phyloP scores from a whole-genome alignment of 1,284 basidiomycete species.

The Moniliella sp. region DNA sequence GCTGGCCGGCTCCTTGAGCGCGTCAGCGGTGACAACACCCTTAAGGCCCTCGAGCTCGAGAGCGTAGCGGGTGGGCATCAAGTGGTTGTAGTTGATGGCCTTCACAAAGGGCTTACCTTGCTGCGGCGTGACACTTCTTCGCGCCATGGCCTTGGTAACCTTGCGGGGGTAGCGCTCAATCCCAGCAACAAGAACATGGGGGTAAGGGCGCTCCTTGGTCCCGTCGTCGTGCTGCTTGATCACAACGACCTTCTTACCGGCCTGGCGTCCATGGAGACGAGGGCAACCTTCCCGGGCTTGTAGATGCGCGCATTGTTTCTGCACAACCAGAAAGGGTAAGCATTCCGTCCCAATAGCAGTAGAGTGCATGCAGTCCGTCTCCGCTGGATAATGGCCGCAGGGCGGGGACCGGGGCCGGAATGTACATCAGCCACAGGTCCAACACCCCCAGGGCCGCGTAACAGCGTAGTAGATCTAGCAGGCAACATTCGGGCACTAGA shows the following conservation, averaged over 20 bases:
- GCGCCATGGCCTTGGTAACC: constrained; percentile 30
- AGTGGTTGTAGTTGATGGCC: constrained; percentile 35
- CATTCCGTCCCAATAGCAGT: too few species aligned
- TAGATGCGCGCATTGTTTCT: too few species aligned
- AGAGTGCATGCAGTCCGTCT: too few species aligned
- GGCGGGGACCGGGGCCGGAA: too few species aligned
- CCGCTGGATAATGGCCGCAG: too few species aligned
- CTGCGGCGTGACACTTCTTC: constrained; percentile 32
- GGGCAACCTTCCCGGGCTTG: constrained; percentile 71
- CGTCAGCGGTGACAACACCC: constrained; percentile 26
- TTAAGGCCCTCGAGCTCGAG: constrained; percentile 34
- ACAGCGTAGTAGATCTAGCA: too few species aligned
- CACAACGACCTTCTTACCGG: constrained; percentile 34
- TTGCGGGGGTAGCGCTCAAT: constrained; percentile 33
- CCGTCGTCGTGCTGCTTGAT: constrained; percentile 35
- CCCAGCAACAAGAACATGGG: constrained; percentile 28
- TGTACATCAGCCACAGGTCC: too few species aligned
- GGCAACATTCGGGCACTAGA: too few species aligned
- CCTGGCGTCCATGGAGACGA: constrained; percentile 30
- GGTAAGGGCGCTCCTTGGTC: constrained; percentile 30
- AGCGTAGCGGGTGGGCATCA: constrained; percentile 34
- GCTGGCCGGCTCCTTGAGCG: constrained; percentile 32
- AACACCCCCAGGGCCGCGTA: too few species aligned
- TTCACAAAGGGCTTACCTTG: constrained; percentile 34
- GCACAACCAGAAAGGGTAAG: too few species aligned